Conservation (phyloP, 345 rosid genomes). For the Lepidium aucheri region DNA sequence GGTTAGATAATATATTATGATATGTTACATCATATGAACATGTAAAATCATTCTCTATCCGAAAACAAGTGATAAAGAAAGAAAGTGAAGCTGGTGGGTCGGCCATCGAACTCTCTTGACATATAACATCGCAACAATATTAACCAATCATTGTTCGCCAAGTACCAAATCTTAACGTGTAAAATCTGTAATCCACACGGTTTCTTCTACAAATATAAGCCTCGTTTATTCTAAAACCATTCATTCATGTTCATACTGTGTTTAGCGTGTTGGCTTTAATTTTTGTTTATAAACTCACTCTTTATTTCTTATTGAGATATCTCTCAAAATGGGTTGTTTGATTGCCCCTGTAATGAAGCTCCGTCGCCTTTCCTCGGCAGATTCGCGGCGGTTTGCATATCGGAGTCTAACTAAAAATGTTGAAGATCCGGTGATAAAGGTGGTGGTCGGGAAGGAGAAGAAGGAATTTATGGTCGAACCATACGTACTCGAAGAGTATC, state of each 20-base stretch:
- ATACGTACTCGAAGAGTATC: constrained; percentile 52
- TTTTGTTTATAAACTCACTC: not conserved
- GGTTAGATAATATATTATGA: not conserved
- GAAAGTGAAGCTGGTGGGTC: constrained; percentile 16
- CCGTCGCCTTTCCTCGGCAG: constrained; percentile 30
- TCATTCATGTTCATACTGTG: not conserved
- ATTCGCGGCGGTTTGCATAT: constrained; percentile 41
- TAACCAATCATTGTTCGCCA: not conserved
- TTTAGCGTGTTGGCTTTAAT: not conserved
- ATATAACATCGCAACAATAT: not conserved
- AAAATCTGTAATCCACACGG: not conserved
- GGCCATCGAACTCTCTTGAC: constrained; percentile 19
- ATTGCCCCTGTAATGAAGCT: constrained; percentile 44
- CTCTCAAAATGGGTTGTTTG: constrained; percentile 53
- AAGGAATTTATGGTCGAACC: constrained; percentile 65
- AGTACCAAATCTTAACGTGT: not conserved
- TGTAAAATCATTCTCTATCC: not conserved
- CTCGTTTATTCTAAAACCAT: not conserved
- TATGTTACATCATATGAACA: not conserved
- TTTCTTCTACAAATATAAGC: not conserved
- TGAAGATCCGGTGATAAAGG: constrained; percentile 34
- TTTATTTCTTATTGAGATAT: not conserved
- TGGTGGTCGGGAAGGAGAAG: constrained; percentile 78
- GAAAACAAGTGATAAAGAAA: constrained; percentile 1
- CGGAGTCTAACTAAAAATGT: constrained; percentile 24